Base-by-base conservation (phyloP, 306 rosid species). In the Ammopiptanthus mongolicus region DNA sequence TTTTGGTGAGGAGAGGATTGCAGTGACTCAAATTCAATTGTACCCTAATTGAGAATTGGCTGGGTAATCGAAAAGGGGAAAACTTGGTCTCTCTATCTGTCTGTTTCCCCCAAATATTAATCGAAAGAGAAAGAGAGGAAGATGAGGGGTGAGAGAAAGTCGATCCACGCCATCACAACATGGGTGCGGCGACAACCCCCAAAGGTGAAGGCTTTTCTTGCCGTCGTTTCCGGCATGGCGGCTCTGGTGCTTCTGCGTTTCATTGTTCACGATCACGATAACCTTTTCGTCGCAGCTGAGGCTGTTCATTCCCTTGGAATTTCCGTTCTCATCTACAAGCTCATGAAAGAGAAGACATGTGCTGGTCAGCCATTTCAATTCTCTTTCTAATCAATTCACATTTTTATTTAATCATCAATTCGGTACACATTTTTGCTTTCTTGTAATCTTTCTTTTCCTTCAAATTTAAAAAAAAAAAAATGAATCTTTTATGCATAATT, bases 161-260 rank as follows among this genome's bases (percentile, higher is more conserved):
- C 88, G 86, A 91, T 93, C 85, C 90, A 89, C 66, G 78, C 86
- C 8, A 79, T 84, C 2, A 56, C 86, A 28, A 76, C 86, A 86
- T 93, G 98, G 97, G 84, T 91, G 46, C 84, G 96, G 41, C 87
- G 90, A 25, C 96, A 93, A 51, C 98, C 98, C 3, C 95, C 98
- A 14, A 93, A 93, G 85, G 96, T 89, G 34, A 91, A 93, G 87
- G 97, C 90, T 77, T 93, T 89, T 83, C 74, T 93, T 52, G 93
- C 91, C 69, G 97, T 90, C 13, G 90, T 93, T 33, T 73, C 94
- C 14, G 95, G 98, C 52, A 91, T 93, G 97, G 84, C 90, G 36
- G 89, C 98, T 65, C 80, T 93, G 57, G 96, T 83, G 50, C 37
- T 87, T 62, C 96, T 93, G 71, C 98, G 98, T 51, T 77, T 75